Percentiles rank a stretch among this genome's conserved stretches.
phyloP scores from a whole-genome alignment of 2,329 filamentous ascomycete genomes.

The Claviceps fusiformis region DNA sequence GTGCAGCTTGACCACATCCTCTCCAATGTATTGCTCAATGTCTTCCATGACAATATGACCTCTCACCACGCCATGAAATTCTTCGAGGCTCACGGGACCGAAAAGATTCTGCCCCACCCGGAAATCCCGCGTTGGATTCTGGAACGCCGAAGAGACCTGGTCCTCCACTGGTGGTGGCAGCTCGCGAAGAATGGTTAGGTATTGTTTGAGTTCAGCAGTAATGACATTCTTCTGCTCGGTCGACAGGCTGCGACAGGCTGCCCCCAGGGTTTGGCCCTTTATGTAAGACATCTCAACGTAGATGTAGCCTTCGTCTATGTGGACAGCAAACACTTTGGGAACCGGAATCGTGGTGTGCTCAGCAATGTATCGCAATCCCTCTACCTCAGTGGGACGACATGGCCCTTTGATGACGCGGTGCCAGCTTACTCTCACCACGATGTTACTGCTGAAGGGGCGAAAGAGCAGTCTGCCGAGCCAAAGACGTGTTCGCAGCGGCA shows the following conservation, averaged over 20 bases:
- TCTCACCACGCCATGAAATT: conserved; percentile 15
- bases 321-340: conserved; percentile 13
- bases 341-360: conserved; percentile 15
- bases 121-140: conserved; percentile 12
- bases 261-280: conserved; percentile 9
- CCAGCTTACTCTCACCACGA: conserved; percentile 13
- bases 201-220: conserved; percentile 12
- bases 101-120: conserved; percentile 14
- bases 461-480: conserved; percentile 14
- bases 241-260: conserved; percentile 11
- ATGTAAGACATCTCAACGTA: conserved; percentile 17
- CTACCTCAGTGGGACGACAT: conserved; percentile 15
- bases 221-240: conserved; percentile 10
- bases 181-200: conserved; percentile 12
- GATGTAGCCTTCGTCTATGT: conserved; percentile 8
- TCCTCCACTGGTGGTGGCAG: conserved; percentile 12
- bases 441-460: conserved; percentile 5
- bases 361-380: conserved; percentile 18
- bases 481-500: background rate
- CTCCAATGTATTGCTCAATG: conserved; percentile 10
- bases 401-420: conserved; percentile 18
- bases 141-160: conserved; percentile 13
- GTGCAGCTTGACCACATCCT: conserved; percentile 13
- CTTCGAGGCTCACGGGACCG: conserved; percentile 12
- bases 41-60: conserved; percentile 12